These are phyloP conservation scores for Spizellomyces sp. DNA, from an alignment of 192 early-diverging fungal genomes.

Conservation along the genomic window DNA sequence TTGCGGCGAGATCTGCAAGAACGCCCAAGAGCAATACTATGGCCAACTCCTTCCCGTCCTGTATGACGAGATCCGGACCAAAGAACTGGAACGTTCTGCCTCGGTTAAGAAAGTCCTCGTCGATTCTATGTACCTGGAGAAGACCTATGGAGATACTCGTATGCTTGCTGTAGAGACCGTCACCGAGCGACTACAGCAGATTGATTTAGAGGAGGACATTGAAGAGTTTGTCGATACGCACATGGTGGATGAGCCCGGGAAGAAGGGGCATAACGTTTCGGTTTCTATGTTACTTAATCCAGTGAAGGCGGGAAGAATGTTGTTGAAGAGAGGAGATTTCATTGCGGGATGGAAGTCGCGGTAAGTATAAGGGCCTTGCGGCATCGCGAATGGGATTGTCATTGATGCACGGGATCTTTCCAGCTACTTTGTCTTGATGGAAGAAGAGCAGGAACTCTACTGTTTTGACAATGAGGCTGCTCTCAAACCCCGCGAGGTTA, in stretches of 20 bases:
- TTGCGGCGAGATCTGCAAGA: conserved; percentile 37
- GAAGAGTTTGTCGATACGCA: conserved; percentile 36
- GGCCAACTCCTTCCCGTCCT: conserved; percentile 38
- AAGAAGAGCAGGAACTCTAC: conserved; percentile 33
- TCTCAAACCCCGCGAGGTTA: conserved; percentile 33
- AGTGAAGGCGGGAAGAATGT: conserved; percentile 36
- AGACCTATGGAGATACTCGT: conserved; percentile 25
- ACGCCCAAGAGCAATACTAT: conserved; percentile 47
- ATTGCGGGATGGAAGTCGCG: conserved; percentile 41
- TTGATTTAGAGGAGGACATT: conserved; percentile 35
- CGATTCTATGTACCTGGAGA: conserved; percentile 39
- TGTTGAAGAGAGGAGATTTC: conserved; percentile 43
- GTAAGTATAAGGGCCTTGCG: neutral
- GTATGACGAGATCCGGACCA: conserved; percentile 25
- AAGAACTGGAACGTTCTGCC: conserved; percentile 11
- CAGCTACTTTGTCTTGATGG: conserved; percentile 36
- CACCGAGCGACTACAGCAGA: conserved; percentile 24
- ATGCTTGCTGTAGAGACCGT: conserved; percentile 27
- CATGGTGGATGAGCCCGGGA: conserved; percentile 20
- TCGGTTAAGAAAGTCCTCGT: conserved; percentile 35
- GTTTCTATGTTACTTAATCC: conserved; percentile 22
- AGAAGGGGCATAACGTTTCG: conserved; percentile 28
- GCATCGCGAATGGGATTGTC: no score
- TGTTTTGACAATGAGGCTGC: conserved; percentile 41
- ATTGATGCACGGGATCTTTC: no score